Conservation (phyloP, 2,329 filamentous ascomycete species). For the Hymenoscyphus fructigenus region DNA sequence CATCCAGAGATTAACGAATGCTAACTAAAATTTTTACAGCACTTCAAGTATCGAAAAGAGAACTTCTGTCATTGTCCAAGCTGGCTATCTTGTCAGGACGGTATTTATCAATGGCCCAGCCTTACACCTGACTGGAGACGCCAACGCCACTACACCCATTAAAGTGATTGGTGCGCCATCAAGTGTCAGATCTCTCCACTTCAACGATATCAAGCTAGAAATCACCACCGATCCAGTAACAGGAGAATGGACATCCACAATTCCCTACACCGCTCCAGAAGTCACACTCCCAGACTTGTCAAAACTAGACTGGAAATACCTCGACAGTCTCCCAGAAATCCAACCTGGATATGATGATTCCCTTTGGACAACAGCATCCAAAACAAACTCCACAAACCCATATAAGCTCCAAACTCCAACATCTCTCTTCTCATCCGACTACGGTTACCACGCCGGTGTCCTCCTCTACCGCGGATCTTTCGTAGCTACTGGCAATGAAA, state of each 20-base stretch:
- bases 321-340: constrained; percentile 72
- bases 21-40: too few relatives aligned
- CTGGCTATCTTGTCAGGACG: constrained; percentile 62
- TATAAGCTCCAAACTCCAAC: constrained; percentile 58
- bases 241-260: constrained; percentile 49
- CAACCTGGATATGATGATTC: constrained; percentile 64
- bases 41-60: constrained; percentile 36
- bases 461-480: constrained; percentile 72
- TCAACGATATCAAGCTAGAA: constrained; percentile 53
- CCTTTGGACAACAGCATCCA: constrained; percentile 61
- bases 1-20: too few relatives aligned
- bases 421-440: constrained; percentile 68
- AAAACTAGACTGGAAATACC: constrained; percentile 63
- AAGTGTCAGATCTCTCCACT: constrained; percentile 53
- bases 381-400: constrained; percentile 60
- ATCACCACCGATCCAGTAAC: constrained; percentile 45
- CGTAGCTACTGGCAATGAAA: constrained; percentile 59
- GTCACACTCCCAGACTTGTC: constrained; percentile 58
- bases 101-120: constrained; percentile 55
- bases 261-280: constrained; percentile 50
- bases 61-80: constrained; percentile 59
- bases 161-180: constrained; percentile 66
- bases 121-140: constrained; percentile 66
- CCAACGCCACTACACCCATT: constrained; percentile 66
- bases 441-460: constrained; percentile 69